These are phyloP conservation scores for Porphyra umbilicalis DNA, from an alignment of 31 red algal genomes.

Conservation along the genomic window DNA sequence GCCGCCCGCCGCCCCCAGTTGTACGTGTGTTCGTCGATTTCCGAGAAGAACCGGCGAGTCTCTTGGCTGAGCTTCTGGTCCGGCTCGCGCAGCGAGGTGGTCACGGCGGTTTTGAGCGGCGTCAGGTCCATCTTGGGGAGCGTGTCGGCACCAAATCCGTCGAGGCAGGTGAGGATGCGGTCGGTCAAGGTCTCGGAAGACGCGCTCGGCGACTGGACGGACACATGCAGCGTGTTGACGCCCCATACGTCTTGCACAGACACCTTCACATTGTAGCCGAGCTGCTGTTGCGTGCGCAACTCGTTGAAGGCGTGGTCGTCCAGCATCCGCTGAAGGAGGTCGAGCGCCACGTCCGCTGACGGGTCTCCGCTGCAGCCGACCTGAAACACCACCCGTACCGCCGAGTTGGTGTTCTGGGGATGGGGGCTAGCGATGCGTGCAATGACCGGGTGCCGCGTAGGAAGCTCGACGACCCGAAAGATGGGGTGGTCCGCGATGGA, in stretches of 20 bases:
- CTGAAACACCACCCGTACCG: neutral
- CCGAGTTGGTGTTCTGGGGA: neutral
- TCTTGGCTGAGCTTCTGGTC: neutral
- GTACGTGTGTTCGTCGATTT: neutral
- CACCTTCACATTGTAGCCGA: neutral
- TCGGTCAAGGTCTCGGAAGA: neutral
- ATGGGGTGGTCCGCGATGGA: conserved; percentile 17
- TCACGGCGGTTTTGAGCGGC: neutral
- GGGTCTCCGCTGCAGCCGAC: neutral
- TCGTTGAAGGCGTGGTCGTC: neutral
- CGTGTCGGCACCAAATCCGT: neutral
- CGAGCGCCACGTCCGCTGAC: neutral
- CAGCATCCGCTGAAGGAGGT: neutral
- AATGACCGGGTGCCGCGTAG: conserved; percentile 24
- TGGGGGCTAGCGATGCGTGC: conserved; percentile 1
- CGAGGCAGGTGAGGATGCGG: neutral
- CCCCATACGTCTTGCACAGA: neutral
- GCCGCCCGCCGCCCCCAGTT: neutral
- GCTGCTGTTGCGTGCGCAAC: neutral
- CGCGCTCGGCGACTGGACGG: neutral
- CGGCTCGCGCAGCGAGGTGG: neutral
- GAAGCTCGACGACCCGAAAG: conserved; percentile 47
- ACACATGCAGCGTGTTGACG: neutral
- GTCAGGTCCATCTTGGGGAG: neutral
- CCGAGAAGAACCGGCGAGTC: neutral